phyloP scores from a whole-genome alignment of 2,329 filamentous ascomycete species.

The Aspergillus hiratsukae region DNA sequence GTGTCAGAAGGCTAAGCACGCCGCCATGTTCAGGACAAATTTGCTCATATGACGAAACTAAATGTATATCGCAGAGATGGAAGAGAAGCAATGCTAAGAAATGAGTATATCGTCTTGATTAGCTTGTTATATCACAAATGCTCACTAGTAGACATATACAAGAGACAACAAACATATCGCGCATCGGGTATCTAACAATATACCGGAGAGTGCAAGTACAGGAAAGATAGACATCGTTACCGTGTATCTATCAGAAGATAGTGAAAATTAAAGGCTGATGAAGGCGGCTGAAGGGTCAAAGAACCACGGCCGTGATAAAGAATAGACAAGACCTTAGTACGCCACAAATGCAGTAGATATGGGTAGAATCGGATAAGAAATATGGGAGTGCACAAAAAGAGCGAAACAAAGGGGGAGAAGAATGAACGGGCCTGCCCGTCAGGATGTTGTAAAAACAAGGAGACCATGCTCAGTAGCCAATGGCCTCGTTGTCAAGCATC shows the following conservation, averaged over 20 bases:
- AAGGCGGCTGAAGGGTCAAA: not conserved
- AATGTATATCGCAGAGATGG: not conserved
- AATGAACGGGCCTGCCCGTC: not conserved
- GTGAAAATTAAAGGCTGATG: not conserved
- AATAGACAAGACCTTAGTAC: constrained; percentile 7
- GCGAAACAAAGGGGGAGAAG: not conserved
- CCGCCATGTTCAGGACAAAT: not conserved
- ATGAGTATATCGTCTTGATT: not conserved
- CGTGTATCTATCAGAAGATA: constrained; percentile 6
- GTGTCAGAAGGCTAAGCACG: not conserved
- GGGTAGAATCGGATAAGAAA: not conserved
- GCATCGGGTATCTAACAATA: constrained; percentile 27
- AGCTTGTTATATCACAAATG: not conserved
- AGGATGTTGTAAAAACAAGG: not conserved
- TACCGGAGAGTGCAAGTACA: constrained; percentile 7
- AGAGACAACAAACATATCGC: constrained; percentile 7
- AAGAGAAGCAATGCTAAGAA: not conserved
- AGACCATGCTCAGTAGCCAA: not conserved
- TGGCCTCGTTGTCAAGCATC: not conserved
- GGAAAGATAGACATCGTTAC: not conserved
- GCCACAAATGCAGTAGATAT: not conserved
- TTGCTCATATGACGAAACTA: not conserved
- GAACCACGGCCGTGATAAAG: constrained; percentile 1
- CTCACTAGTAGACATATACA: not conserved
- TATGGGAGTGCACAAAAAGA: not conserved